Conservation (phyloP, 1,284 basidiomycete genomes). For the Stereum hirsutum region DNA sequence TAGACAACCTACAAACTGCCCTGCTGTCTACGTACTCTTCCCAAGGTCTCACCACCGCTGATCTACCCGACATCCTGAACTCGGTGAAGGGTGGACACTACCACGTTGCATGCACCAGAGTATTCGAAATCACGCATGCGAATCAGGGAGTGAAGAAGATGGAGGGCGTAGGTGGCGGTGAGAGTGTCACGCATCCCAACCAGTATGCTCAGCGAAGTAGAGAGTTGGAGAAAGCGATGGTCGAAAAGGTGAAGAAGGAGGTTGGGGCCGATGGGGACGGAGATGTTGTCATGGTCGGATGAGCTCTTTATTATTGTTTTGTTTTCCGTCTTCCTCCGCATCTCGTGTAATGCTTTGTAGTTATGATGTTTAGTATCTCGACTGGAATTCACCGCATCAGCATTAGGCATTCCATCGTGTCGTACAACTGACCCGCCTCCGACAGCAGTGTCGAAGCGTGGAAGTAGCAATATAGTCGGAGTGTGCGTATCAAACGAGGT, state of each 20-base stretch:
- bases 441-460: too few species aligned
- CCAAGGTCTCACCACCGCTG: slow-evolving; percentile 49
- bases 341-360: too few species aligned
- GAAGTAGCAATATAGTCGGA: too few species aligned
- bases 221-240: slow-evolving; percentile 44
- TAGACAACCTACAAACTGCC: slow-evolving; percentile 77
- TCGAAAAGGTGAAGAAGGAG: slow-evolving; percentile 18
- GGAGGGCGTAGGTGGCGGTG: slow-evolving; percentile 81
- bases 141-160: slow-evolving; percentile 75
- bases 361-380: too few species aligned
- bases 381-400: too few species aligned
- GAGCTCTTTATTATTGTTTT: too few species aligned
- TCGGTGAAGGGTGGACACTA: slow-evolving; percentile 81
- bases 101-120: slow-evolving; percentile 94
- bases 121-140: slow-evolving; percentile 92
- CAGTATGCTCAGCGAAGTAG: slow-evolving; percentile 69
- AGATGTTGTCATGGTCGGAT: slow-evolving; percentile 26
- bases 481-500: too few species aligned
- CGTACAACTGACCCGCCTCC: too few species aligned
- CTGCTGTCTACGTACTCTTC: slow-evolving; percentile 70
- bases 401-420: too few species aligned
- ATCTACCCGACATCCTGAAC: slow-evolving; percentile 83
- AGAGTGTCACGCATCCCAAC: slow-evolving; percentile 93
- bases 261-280: too few species aligned
- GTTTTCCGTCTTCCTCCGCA: too few species aligned